A percentile compares a stretch with the other conserved stretches of the same genome.
phyloP scores from a whole-genome alignment of 2,329 filamentous ascomycete species.

The Arthrobotrys sphaeroides region DNA sequence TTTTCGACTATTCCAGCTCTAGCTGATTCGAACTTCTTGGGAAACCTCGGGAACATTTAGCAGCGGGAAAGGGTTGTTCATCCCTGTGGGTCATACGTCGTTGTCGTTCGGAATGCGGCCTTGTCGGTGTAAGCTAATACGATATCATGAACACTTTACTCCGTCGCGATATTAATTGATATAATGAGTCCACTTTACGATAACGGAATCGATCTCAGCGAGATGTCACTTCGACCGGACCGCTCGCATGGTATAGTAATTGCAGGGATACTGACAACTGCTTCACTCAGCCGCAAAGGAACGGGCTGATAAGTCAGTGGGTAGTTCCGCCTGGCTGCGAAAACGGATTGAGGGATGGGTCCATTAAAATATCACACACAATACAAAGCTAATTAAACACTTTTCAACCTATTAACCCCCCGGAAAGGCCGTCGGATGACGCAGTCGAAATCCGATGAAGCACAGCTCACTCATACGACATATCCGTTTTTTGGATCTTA shows the following conservation, averaged over 20 bases:
- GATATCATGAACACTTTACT: too few species aligned
- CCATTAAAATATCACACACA: background rate
- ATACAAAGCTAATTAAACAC: too few species aligned
- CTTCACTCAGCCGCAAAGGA: background rate
- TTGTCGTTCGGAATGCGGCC: background rate
- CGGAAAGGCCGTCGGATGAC: too few species aligned
- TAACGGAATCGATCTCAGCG: too few species aligned
- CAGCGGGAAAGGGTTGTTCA: background rate
- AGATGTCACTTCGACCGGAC: too few species aligned
- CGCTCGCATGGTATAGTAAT: too few species aligned
- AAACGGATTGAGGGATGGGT: too few species aligned
- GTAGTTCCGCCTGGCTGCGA: background rate
- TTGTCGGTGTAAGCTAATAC: background rate
- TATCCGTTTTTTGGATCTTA: too few species aligned
- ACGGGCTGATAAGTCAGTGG: background rate
- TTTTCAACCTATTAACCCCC: too few species aligned
- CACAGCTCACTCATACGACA: too few species aligned
- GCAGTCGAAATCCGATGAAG: too few species aligned
- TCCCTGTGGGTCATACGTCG: background rate
- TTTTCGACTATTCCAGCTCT: background rate
- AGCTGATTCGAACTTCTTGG: slow-evolving; percentile 23
- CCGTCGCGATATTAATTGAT: background rate
- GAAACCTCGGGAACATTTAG: background rate
- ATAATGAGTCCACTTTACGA: background rate
- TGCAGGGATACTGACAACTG: too few species aligned